These are phyloP conservation scores for Fusarium globosum DNA, from an alignment of 2,329 filamentous ascomycete genomes.

Conservation along the genomic window DNA sequence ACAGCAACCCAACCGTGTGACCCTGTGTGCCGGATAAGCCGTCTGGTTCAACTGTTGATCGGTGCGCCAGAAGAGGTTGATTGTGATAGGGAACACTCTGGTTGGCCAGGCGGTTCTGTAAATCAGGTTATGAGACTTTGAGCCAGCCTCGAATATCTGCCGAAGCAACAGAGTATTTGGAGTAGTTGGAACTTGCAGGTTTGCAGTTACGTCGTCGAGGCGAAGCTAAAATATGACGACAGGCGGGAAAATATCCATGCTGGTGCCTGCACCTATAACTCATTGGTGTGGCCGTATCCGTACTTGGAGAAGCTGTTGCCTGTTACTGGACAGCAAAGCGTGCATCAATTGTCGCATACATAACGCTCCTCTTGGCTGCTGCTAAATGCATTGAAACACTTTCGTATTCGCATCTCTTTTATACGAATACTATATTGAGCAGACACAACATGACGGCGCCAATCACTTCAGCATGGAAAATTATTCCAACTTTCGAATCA, in stretches of 20 bases:
- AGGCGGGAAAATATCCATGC: conserved; percentile 8
- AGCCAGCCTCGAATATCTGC: conserved; percentile 15
- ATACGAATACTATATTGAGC: conserved; percentile 22
- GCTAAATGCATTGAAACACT: neutral
- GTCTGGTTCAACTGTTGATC: conserved; percentile 16
- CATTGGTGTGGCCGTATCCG: conserved; percentile 24
- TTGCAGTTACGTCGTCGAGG: conserved; percentile 16
- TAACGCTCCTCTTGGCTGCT: conserved; percentile 8
- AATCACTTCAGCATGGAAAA: conserved; percentile 27
- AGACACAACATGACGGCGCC: conserved; percentile 13
- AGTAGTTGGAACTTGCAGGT: conserved; percentile 7
- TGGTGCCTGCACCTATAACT: conserved; percentile 18
- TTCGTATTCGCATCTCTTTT: conserved; percentile 32
- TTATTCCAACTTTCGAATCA: conserved; percentile 33
- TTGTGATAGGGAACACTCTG: conserved; percentile 6
- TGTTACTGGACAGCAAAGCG: conserved; percentile 6
- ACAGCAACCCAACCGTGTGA: conserved; percentile 13
- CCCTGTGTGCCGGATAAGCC: conserved; percentile 6
- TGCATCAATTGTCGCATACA: conserved; percentile 8
- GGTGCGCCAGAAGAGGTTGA: conserved; percentile 7
- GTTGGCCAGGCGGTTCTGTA: conserved; percentile 14
- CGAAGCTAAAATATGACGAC: conserved; percentile 32
- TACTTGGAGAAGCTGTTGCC: neutral
- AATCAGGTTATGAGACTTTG: conserved; percentile 18
- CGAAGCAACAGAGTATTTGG: conserved; percentile 9